A percentile compares a stretch with the other conserved stretches of the same genome.
These are phyloP conservation scores for Kitagawia praeruptora DNA, from an alignment of 129 eudicot genomes.

Conservation along the genomic window DNA sequence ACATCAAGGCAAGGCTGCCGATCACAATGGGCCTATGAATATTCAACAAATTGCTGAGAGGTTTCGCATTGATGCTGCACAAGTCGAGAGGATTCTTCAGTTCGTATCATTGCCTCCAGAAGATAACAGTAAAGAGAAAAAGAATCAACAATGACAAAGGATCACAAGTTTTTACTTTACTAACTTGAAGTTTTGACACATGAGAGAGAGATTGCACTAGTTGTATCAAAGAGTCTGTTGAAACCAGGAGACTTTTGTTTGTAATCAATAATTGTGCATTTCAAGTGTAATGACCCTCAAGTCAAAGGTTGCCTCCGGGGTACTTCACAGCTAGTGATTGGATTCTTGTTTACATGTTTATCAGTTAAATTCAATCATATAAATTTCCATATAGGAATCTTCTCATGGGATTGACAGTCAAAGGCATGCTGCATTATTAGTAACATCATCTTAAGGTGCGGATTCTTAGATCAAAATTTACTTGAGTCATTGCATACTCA, in stretches of 20 bases:
- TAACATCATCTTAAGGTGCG: background rate
- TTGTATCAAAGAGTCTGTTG: background rate
- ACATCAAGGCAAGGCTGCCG: constrained; percentile 74
- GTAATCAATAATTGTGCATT: constrained; percentile 8
- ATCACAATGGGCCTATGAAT: constrained; percentile 64
- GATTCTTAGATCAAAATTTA: background rate
- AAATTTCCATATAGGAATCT: background rate
- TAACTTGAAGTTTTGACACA: constrained; percentile 2
- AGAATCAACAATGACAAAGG: constrained; percentile 26
- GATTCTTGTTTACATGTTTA: background rate
- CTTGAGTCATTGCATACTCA: background rate
- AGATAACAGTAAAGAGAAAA: constrained; percentile 35
- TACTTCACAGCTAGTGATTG: background rate
- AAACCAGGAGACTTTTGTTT: background rate
- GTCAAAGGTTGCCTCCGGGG: background rate
- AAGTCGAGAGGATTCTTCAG: constrained; percentile 52
- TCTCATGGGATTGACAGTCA: background rate
- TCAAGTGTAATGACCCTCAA: background rate
- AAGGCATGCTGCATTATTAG: background rate
- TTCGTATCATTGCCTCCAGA: constrained; percentile 62
- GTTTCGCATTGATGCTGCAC: constrained; percentile 50
- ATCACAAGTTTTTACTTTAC: constrained; percentile 9
- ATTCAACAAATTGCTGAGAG: constrained; percentile 55
- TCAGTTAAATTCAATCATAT: background rate
- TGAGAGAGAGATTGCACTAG: constrained; percentile 7